A percentile compares a stretch with the other conserved stretches of the same genome.
phyloP scores from a whole-genome alignment of 257 asterid genomes.

The Solanum dulcamara region DNA sequence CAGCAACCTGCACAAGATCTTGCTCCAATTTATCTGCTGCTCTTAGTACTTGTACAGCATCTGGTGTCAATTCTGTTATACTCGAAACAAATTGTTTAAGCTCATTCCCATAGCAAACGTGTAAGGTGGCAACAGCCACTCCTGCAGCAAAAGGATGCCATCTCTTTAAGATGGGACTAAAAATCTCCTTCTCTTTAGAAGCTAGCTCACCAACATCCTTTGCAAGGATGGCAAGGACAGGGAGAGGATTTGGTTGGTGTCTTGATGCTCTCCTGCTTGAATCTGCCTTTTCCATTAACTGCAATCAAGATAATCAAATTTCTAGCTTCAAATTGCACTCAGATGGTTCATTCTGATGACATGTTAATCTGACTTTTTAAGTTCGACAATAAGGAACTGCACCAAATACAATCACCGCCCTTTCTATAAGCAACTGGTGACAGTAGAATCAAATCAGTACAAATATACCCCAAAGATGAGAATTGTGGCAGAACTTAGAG shows the following conservation, averaged over 20 bases:
- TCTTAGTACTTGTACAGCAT: constrained; percentile 85
- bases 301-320: constrained; percentile 10
- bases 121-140: constrained; percentile 95
- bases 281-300: constrained; percentile 97
- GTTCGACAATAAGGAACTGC: background rate
- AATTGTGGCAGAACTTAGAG: background rate
- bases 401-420: background rate
- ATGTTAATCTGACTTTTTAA: background rate
- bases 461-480: background rate
- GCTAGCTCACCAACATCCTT: constrained; percentile 93
- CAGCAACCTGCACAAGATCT: constrained; percentile 92
- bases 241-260: constrained; percentile 82
- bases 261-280: constrained; percentile 88
- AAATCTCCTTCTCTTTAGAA: constrained; percentile 54
- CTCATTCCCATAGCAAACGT: constrained; percentile 86
- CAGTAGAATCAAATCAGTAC: background rate
- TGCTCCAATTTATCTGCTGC: constrained; percentile 95
- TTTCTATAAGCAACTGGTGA: background rate
- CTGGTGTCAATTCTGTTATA: constrained; percentile 87
- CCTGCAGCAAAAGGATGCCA: constrained; percentile 99
- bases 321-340: background rate
- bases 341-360: background rate
- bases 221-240: constrained; percentile 88
- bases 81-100: constrained; percentile 83
- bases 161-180: constrained; percentile 80